A percentile compares a stretch with the other conserved stretches of the same genome.
Conservation (phyloP, 2,329 filamentous ascomycete genomes). For the Colletotrichum navitas region DNA sequence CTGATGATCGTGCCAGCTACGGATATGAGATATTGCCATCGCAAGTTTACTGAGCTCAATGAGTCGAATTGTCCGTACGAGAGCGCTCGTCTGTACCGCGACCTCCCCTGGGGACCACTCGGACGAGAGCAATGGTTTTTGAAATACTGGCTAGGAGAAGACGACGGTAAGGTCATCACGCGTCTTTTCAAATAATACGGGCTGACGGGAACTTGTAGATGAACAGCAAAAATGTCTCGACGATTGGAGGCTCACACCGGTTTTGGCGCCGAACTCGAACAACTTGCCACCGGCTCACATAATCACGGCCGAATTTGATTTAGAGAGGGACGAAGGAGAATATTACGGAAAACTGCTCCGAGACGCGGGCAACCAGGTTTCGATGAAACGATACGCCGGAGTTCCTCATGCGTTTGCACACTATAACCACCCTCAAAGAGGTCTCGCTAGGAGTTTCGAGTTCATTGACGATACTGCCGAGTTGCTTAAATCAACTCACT, state of each 20-base stretch:
- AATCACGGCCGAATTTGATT: constrained; percentile 52
- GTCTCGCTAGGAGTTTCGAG: constrained; percentile 46
- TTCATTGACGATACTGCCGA: constrained; percentile 46
- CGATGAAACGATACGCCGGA: constrained; percentile 47
- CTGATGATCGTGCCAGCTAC: constrained; percentile 50
- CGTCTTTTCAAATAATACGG: too few species aligned
- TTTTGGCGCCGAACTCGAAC: constrained; percentile 47
- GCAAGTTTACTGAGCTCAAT: constrained; percentile 39
- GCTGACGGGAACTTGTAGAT: constrained; percentile 3
- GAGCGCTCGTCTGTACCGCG: constrained; percentile 45
- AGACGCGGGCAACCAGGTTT: constrained; percentile 46
- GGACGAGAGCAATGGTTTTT: constrained; percentile 51
- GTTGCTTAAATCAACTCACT: constrained; percentile 3
- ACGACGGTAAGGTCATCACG: constrained; percentile 43
- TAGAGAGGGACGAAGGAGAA: constrained; percentile 52
- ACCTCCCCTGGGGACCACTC: constrained; percentile 48
- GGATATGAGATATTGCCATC: constrained; percentile 50
- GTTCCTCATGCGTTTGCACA: constrained; percentile 49
- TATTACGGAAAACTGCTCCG: constrained; percentile 45
- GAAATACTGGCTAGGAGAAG: constrained; percentile 49
- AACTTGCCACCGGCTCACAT: constrained; percentile 49
- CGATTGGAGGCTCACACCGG: constrained; percentile 28
- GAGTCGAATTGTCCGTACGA: constrained; percentile 45
- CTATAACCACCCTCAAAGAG: constrained; percentile 48
- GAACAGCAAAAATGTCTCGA: constrained; percentile 16